Base-by-base conservation (phyloP, 179 eudicot species). In the Silene noctiflora region DNA sequence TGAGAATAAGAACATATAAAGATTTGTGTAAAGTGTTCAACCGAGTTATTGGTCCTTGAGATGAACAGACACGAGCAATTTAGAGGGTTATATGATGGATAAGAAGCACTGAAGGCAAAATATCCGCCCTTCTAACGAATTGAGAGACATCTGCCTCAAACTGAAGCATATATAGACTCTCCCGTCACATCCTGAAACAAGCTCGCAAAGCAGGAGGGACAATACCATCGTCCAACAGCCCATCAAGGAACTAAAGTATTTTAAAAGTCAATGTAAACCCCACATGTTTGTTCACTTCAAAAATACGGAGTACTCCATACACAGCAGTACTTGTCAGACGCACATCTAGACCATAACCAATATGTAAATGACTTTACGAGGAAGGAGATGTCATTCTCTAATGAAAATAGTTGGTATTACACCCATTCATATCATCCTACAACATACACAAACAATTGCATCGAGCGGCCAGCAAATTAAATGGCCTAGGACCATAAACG, bases 51-150 rank as follows among this genome's bases (percentile, higher is more conserved):
- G 19, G 6, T 62, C 31, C 31, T 27, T 12, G 58, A 19, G 67
- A n/a, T 61, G 33, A 33, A 35, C 67, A 73, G 22, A 21, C 72
- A 9, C 21, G 10, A 42, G 72, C 16, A 44, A 68, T 39, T 39
- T 31, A 67, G 56, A 68, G 12, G 67, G 16, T 21, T 71, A 73
- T 48, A 74, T 35, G 69, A 55, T 74, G 33, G 24, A 13, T 39
- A 60, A 62, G 17, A 25, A 35, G 31, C 21, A 22, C 48, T 7
- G 51, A 56, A 31, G 8, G 29, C 17, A 13, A 39, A 33, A 42
- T 44, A 2, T 20, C 51, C 14, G 20, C 73, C 19, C 71, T 44
- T 22, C 14, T 46, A 51, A 71, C 39, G 22, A 71, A 51, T 8
- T 21, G 25, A 46, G 59, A 12, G 60, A 0, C 27, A 24, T 14